Evolutionary conservation across 2,329 filamentous ascomycete genomes (phyloP), one percentile per base, ranked within the genome.

Genomic region (Aspergillus vadensis): DNA sequence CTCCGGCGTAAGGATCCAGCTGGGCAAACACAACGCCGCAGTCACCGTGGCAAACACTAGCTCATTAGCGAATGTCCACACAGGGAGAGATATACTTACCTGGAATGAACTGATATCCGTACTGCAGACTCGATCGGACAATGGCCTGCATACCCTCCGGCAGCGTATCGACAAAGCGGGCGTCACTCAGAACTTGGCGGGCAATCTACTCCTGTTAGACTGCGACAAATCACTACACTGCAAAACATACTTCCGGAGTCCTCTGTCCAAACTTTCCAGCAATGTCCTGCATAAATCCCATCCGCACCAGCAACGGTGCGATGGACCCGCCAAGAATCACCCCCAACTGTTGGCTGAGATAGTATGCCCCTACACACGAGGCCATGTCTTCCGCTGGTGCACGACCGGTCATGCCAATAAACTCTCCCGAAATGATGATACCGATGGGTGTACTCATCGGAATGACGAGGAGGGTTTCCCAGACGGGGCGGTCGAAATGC

Each of bases 301-400:
- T 50, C 15, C 52, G 21, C 19, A 55, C 57, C 14, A 55, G 14
- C 4, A 50, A n/a, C 23, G 57, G 52, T 4, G 25, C 57, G 10
- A 55, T 5, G 5, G 57, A 39, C 23, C 41, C 41, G 8, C 57
- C 51, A 5, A 59, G 30, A n/a, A 59, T 55, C 5, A 43, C 17
- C 8, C 57, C 51, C 27, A 59, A 12, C 12, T 55, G 51, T 7
- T 59, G 57, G 30, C 51, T 55, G 36, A 59, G 43, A 30, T 59
- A 55, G 41, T 55, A 59, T 21, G 57, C 57, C 8, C 57, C 57
- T 1, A 59, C 47, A 3, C 41, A 53, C 5, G 57, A 32, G 2
- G 51, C 43, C 14, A 50, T 25, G 3, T 48, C 21, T 21, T 55
- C 43, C n/a, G 23, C 12, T 1, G 51, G 32, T 6, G 57, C 21